A percentile compares a stretch with the other conserved stretches of the same genome.
phyloP scores from a whole-genome alignment of 1,139 yeast species.

The Suhomyces yuchorum region DNA sequence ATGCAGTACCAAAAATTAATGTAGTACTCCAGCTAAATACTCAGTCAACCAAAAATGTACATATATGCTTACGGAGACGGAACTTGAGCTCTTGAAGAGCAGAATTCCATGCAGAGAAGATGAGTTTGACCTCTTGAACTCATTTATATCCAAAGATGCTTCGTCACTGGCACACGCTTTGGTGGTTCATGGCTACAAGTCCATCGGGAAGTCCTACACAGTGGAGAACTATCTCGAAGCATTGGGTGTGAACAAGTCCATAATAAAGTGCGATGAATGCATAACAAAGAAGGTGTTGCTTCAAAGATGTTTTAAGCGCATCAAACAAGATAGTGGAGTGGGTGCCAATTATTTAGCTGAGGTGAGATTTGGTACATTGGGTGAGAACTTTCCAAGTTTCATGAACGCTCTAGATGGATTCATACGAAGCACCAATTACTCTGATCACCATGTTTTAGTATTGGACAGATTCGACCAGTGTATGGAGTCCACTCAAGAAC shows the following conservation, averaged over 20 bases:
- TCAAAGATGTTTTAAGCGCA: conserved; percentile 38
- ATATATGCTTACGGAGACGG: conserved; percentile 1
- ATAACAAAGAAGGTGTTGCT: conserved; percentile 40
- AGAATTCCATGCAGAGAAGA: conserved; percentile 23
- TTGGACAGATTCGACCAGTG: conserved; percentile 62
- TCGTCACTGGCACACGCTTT: conserved; percentile 30
- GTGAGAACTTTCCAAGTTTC: conserved; percentile 54
- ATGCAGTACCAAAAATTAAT: neutral
- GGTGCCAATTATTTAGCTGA: conserved; percentile 8
- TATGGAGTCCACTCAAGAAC: conserved; percentile 48
- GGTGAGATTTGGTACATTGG: conserved; percentile 16
- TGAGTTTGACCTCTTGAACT: conserved; percentile 32
- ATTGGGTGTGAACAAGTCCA: conserved; percentile 27
- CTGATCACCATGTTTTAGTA: conserved; percentile 53
- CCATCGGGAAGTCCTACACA: conserved; percentile 43
- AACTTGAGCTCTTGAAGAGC: conserved; percentile 9
- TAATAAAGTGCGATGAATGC: conserved; percentile 43
- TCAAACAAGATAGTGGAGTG: conserved; percentile 33
- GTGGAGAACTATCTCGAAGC: conserved; percentile 30
- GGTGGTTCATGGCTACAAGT: conserved; percentile 44
- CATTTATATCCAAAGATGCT: conserved; percentile 28
- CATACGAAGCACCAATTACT: conserved; percentile 31
- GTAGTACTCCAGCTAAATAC: neutral
- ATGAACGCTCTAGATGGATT: conserved; percentile 43
- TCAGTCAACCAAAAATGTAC: neutral